These are phyloP conservation scores for Cystobasidium pallidum DNA, from an alignment of 1,284 basidiomycete genomes.

Conservation along the genomic window DNA sequence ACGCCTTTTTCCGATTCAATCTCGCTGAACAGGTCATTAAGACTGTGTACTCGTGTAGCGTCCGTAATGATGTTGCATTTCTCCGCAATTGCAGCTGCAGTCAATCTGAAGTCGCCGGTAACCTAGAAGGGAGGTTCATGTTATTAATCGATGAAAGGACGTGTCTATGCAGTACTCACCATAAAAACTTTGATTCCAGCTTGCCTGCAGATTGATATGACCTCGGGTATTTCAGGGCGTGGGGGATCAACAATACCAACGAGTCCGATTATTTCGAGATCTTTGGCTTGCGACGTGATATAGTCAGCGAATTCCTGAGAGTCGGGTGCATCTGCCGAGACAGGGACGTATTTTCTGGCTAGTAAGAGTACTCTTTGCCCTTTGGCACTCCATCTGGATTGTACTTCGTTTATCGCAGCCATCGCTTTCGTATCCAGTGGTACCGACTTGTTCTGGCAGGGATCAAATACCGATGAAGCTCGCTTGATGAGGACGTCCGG, in stretches of 20 bases:
- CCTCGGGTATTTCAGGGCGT: slow-evolving; percentile 64
- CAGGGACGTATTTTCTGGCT: slow-evolving; percentile 56
- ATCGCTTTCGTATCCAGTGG: slow-evolving; percentile 56
- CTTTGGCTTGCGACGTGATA: slow-evolving; percentile 53
- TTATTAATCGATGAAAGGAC: neutral
- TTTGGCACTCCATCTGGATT: slow-evolving; percentile 63
- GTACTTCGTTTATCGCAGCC: slow-evolving; percentile 57
- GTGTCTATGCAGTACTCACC: slow-evolving; percentile 52
- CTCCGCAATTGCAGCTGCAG: slow-evolving; percentile 66
- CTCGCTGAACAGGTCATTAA: slow-evolving; percentile 57
- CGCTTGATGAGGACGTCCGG: slow-evolving; percentile 64
- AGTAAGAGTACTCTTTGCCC: slow-evolving; percentile 67
- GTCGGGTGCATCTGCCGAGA: slow-evolving; percentile 55
- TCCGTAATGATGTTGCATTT: slow-evolving; percentile 67
- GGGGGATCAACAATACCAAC: slow-evolving; percentile 70
- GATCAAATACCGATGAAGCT: slow-evolving; percentile 52
- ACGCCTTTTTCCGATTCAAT: slow-evolving; percentile 38
- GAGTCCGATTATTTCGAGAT: slow-evolving; percentile 67
- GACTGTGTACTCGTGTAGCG: slow-evolving; percentile 58
- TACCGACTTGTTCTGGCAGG: slow-evolving; percentile 56
- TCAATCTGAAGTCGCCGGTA: slow-evolving; percentile 65
- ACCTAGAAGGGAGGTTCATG: slow-evolving; percentile 52
- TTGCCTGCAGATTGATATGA: slow-evolving; percentile 60
- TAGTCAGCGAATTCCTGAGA: slow-evolving; percentile 55
- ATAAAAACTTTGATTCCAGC: slow-evolving; percentile 67